Conservation (phyloP, 2,329 filamentous ascomycete genomes). For the Cladophialophora bantiana region DNA sequence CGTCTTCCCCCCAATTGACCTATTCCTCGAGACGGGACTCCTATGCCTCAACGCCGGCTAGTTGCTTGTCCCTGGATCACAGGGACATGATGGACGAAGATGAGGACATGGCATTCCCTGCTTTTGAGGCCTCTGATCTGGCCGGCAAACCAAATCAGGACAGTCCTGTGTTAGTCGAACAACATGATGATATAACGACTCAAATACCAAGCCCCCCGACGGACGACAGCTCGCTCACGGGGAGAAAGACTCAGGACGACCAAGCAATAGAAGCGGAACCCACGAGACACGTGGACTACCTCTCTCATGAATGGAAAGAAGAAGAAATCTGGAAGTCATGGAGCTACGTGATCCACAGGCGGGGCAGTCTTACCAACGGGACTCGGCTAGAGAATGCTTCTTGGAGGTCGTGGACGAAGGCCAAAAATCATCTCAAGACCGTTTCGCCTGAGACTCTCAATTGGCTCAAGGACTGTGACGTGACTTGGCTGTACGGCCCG, state of each 20-base stretch:
- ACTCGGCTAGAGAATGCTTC: conserved; percentile 91
- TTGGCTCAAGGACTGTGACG: conserved; percentile 97
- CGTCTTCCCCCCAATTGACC: conserved; percentile 48
- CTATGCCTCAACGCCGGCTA: conserved; percentile 49
- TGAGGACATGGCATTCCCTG: conserved; percentile 53
- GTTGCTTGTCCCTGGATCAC: conserved; percentile 48
- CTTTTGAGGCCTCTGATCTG: conserved; percentile 46
- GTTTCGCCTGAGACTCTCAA: conserved; percentile 91
- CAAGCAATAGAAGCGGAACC: conserved; percentile 75
- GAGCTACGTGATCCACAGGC: conserved; percentile 86
- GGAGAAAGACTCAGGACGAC: conserved; percentile 77
- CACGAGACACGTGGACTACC: conserved; percentile 90
- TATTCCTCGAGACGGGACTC: conserved; percentile 44
- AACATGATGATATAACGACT: conserved; percentile 27
- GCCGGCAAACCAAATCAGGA: conserved; percentile 10
- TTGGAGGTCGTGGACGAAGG: conserved; percentile 96
- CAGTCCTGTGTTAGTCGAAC: conserved; percentile 48
- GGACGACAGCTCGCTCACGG: conserved; percentile 64
- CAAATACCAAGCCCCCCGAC: conserved; percentile 57
- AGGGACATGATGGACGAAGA: conserved; percentile 40
- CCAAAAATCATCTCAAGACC: conserved; percentile 84
- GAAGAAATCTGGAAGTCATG: conserved; percentile 98
- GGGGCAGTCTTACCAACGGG: conserved; percentile 79
- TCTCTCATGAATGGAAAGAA: conserved; percentile 91
- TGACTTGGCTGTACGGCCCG: conserved; percentile 96